Evolutionary conservation across 768 basidiomycete species (phyloP).

Genomic region (Rhodotorula kratochvilovae): DNA sequence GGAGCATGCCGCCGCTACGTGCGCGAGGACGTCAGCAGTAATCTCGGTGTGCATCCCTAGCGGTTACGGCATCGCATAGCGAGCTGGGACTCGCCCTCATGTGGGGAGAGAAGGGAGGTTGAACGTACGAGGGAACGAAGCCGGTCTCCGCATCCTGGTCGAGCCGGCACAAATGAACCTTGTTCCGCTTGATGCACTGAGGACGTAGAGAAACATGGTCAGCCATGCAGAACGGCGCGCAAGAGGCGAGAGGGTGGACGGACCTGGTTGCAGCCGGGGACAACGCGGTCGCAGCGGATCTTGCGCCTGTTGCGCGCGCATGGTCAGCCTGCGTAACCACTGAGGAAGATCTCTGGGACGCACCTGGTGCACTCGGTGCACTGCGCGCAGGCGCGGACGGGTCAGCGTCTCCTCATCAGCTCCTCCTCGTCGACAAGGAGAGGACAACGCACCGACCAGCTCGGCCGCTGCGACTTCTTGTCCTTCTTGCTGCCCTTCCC

Average conservation of each 20-base stretch:
- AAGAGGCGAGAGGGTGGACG: neutral
- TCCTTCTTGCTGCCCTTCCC: neutral
- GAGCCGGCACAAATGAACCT: slow-evolving; percentile 17
- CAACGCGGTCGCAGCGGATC: slow-evolving; percentile 35
- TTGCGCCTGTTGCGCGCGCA: slow-evolving; percentile 5
- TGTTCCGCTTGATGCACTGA: slow-evolving; percentile 32
- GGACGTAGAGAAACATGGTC: neutral
- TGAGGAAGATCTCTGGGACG: too few species aligned
- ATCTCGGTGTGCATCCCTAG: too few species aligned
- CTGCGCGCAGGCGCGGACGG: neutral
- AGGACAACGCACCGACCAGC: slow-evolving; percentile 16
- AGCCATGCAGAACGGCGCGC: neutral
- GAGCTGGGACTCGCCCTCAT: too few species aligned
- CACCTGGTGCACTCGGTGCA: slow-evolving; percentile 31
- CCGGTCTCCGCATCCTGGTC: slow-evolving; percentile 26
- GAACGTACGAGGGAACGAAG: neutral
- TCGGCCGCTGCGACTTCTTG: slow-evolving; percentile 25
- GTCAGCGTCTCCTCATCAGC: neutral
- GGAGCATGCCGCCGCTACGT: neutral
- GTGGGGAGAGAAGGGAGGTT: too few species aligned
- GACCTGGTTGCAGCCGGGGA: slow-evolving; percentile 27
- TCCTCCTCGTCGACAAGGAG: neutral
- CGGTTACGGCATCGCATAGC: too few species aligned
- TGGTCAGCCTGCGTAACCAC: too few species aligned
- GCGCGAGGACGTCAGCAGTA: too few species aligned